Conservation (phyloP, 1,284 basidiomycete genomes). For the Ceraceosorus bombacis region DNA sequence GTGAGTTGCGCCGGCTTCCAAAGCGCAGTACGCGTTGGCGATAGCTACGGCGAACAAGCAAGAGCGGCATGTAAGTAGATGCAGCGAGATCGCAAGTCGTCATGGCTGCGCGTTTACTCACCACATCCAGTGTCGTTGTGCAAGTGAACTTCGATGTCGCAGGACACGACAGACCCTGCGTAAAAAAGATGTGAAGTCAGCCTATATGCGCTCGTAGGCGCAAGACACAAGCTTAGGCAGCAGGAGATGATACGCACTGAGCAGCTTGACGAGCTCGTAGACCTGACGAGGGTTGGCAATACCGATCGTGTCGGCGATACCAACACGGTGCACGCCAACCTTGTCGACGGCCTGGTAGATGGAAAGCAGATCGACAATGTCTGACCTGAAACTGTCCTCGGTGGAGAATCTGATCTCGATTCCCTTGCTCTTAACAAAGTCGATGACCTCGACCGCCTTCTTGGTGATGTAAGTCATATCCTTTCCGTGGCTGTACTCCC, state of each 20-base stretch:
- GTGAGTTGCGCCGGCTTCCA: conserved; percentile 98
- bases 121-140: conserved; percentile 89
- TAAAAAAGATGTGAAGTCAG: too few species aligned
- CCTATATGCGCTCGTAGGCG: too few species aligned
- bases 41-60: conserved; percentile 55
- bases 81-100: too few species aligned
- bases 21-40: conserved; percentile 95
- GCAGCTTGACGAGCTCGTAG: conserved; percentile 92
- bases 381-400: conserved; percentile 99
- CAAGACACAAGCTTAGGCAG: too few species aligned
- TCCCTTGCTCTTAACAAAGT: conserved; percentile 98
- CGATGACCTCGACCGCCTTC: conserved; percentile 90
- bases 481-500: conserved; percentile 99
- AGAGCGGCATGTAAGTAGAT: too few species aligned
- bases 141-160: conserved; percentile 89
- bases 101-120: not conserved
- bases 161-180: conserved; percentile 62
- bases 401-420: conserved; percentile 99
- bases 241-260: conserved; percentile 49
- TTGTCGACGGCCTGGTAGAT: conserved; percentile 99
- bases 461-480: conserved; percentile 99
- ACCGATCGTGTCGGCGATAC: conserved; percentile 98
- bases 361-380: conserved; percentile 93
- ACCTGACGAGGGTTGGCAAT: conserved; percentile 98
- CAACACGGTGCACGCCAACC: conserved; percentile 97